Evolutionary conservation across 2,329 filamentous ascomycete genomes (phyloP).

Genomic region (Clarireedia paspali): DNA sequence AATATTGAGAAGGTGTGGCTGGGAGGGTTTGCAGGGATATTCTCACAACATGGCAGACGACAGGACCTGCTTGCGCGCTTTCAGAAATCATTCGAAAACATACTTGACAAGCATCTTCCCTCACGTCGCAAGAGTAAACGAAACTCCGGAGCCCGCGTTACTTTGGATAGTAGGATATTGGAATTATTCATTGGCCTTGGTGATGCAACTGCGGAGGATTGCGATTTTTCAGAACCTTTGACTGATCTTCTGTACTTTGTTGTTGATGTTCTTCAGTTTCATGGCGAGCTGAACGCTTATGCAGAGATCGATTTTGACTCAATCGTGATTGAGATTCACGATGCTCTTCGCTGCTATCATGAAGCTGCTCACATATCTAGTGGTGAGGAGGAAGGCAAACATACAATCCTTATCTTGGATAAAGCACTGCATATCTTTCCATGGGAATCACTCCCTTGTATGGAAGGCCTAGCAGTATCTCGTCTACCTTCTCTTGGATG

Average conservation of each 20-base stretch:
- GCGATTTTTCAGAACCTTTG: constrained; percentile 80
- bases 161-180: constrained; percentile 60
- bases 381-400: constrained; percentile 38
- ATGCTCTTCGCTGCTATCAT: constrained; percentile 76
- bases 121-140: constrained; percentile 63
- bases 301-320: constrained; percentile 94
- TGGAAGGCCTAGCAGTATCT: constrained; percentile 72
- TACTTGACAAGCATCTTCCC: constrained; percentile 77
- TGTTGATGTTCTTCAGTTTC: constrained; percentile 92
- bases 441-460: constrained; percentile 90
- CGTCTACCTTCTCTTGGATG: constrained; percentile 81
- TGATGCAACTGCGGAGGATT: constrained; percentile 56
- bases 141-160: constrained; percentile 35
- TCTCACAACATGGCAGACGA: constrained; percentile 63
- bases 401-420: constrained; percentile 86
- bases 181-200: constrained; percentile 86
- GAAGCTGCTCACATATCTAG: constrained; percentile 33
- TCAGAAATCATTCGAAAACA: constrained; percentile 66
- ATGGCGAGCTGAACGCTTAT: constrained; percentile 92
- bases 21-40: constrained; percentile 90
- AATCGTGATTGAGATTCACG: constrained; percentile 82
- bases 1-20: constrained; percentile 93
- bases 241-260: constrained; percentile 93
- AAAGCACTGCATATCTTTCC: constrained; percentile 86
- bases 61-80: constrained; percentile 65